A percentile compares a stretch with the other conserved stretches of the same genome.
Conservation (phyloP, 2,329 filamentous ascomycete genomes). For the Paecilomyces variotii region DNA sequence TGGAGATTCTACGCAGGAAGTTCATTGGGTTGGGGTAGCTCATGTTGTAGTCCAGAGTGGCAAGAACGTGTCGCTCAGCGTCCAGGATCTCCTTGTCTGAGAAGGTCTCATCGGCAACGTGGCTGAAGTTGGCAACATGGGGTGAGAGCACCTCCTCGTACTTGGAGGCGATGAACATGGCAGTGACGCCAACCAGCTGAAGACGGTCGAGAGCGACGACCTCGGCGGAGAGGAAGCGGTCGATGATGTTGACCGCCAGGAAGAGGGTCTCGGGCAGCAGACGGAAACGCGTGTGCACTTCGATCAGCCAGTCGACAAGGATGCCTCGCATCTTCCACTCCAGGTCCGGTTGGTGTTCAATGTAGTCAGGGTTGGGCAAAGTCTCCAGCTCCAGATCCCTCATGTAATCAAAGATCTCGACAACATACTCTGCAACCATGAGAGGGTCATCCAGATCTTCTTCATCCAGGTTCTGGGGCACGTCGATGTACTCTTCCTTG, state of each 20-base stretch:
- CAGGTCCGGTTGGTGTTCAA: slow-evolving; percentile 86
- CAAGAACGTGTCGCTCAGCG: slow-evolving; percentile 91
- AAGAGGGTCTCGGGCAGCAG: slow-evolving; percentile 94
- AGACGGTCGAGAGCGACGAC: slow-evolving; percentile 93
- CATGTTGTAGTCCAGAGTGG: slow-evolving; percentile 88
- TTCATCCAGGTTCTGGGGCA: slow-evolving; percentile 58
- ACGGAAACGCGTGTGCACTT: slow-evolving; percentile 95
- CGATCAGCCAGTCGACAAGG: slow-evolving; percentile 94
- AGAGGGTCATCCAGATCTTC: slow-evolving; percentile 90
- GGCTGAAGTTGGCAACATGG: slow-evolving; percentile 92
- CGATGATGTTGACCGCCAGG: slow-evolving; percentile 95
- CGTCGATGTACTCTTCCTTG: slow-evolving; percentile 32
- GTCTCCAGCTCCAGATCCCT: slow-evolving; percentile 71
- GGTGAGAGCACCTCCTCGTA: slow-evolving; percentile 97
- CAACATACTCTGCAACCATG: slow-evolving; percentile 96
- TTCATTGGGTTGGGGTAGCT: slow-evolving; percentile 99
- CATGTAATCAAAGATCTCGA: slow-evolving; percentile 95
- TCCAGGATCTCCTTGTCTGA: slow-evolving; percentile 90
- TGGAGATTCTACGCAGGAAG: slow-evolving; percentile 95
- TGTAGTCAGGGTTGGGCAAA: slow-evolving; percentile 88
- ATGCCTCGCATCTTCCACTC: slow-evolving; percentile 99
- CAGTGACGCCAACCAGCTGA: slow-evolving; percentile 92
- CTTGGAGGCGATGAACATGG: slow-evolving; percentile 99
- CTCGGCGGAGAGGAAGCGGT: slow-evolving; percentile 92
- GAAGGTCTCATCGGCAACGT: slow-evolving; percentile 95